Conservation (phyloP, 2,329 filamentous ascomycete species). For the Huntiella omanensis region DNA sequence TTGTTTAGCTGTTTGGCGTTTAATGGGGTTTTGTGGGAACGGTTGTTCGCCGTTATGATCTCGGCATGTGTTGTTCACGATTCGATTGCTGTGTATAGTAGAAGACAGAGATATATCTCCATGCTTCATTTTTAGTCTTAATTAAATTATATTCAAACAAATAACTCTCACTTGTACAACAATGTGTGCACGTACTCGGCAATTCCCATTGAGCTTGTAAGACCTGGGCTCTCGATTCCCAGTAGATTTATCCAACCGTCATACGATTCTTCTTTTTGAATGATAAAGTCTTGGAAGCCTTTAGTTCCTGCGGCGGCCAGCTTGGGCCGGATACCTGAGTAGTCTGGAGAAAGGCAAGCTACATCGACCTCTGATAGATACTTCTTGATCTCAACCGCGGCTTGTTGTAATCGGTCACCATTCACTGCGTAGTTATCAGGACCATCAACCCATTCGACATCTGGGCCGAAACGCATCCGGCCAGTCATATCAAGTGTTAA, state of each 20-base stretch:
- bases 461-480: slow-evolving; percentile 76
- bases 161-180: slow-evolving; percentile 22
- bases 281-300: slow-evolving; percentile 69
- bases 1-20: neutral
- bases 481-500: slow-evolving; percentile 78
- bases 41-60: neutral
- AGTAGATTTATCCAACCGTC: slow-evolving; percentile 74
- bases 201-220: slow-evolving; percentile 76
- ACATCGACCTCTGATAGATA: slow-evolving; percentile 63
- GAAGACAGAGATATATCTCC: neutral
- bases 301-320: slow-evolving; percentile 39
- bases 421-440: slow-evolving; percentile 54
- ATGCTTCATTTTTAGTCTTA: neutral
- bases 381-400: slow-evolving; percentile 53
- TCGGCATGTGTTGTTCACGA: neutral
- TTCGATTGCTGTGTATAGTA: too few species aligned
- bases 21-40: slow-evolving; percentile 18
- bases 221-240: slow-evolving; percentile 81
- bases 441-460: slow-evolving; percentile 76
- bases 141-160: neutral
- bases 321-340: slow-evolving; percentile 85
- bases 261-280: slow-evolving; percentile 58
- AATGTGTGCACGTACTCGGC: slow-evolving; percentile 49
- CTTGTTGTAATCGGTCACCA: slow-evolving; percentile 39
- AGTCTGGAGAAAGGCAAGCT: slow-evolving; percentile 54